Conservation (phyloP, 1,284 basidiomycete genomes). For the Athelia sp. region DNA sequence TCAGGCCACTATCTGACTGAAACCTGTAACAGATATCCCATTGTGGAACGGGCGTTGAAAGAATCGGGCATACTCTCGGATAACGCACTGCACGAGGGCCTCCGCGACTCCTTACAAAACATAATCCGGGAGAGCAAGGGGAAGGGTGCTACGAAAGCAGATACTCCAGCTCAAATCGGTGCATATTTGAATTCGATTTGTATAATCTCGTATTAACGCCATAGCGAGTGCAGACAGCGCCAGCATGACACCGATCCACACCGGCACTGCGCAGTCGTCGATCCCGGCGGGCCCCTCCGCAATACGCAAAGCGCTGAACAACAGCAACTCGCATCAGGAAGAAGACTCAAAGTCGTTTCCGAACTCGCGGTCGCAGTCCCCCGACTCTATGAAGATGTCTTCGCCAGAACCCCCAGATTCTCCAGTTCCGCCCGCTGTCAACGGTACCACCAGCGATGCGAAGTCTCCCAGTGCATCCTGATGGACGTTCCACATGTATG, state of each 20-base stretch:
- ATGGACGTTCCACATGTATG: conserved; percentile 19
- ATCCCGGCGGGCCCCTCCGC: background rate
- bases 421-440: background rate
- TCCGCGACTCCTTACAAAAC: conserved; percentile 37
- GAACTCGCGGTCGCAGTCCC: background rate
- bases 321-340: background rate
- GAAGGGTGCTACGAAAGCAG: conserved; percentile 8
- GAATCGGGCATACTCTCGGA: conserved; percentile 51
- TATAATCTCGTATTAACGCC: background rate
- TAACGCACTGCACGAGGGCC: conserved; percentile 38
- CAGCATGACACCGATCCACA: background rate
- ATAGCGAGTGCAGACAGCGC: background rate
- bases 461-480: background rate
- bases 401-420: background rate
- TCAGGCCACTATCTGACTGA: background rate
- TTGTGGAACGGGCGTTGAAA: conserved; percentile 42
- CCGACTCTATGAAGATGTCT: background rate
- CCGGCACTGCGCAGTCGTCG: background rate
- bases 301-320: background rate
- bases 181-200: too few relatives aligned
- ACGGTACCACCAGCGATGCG: background rate
- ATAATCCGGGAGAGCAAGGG: conserved; percentile 34
- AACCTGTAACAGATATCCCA: conserved; percentile 10
- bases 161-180: too few relatives aligned
- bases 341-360: background rate